Evolutionary conservation across 2,329 filamentous ascomycete genomes (phyloP).

Genomic region (Fusarium multiceps): DNA sequence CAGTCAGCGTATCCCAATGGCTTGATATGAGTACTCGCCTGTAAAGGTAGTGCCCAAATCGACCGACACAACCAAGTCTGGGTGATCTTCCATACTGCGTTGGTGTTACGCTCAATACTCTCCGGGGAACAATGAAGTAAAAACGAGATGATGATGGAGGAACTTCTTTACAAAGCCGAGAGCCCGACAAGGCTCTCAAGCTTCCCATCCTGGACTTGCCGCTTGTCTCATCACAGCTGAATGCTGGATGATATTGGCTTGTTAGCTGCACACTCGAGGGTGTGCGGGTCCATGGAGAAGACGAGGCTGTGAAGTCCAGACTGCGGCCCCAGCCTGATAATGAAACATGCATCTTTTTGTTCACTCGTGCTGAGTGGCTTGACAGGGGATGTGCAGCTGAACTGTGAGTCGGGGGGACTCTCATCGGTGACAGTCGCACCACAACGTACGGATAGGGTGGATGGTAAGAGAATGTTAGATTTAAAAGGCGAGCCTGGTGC

Average conservation of each 20-base stretch:
- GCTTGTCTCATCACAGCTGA: not conserved
- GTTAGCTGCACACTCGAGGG: slow-evolving; percentile 1
- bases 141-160: not conserved
- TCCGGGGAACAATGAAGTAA: not conserved
- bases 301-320: not conserved
- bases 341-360: slow-evolving; percentile 3
- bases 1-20: not conserved
- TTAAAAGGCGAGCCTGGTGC: not conserved
- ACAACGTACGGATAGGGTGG: not conserved
- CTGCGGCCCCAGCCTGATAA: not conserved
- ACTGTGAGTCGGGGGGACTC: not conserved
- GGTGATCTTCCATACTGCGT: slow-evolving; percentile 38
- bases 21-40: slow-evolving; percentile 43
- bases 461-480: not conserved
- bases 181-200: not conserved
- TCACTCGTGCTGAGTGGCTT: slow-evolving; percentile 19
- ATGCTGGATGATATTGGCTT: not conserved
- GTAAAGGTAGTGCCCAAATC: slow-evolving; percentile 61
- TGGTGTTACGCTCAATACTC: not conserved
- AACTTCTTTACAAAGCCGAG: not conserved
- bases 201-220: not conserved
- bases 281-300: not conserved
- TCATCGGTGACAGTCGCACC: not conserved
- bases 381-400: slow-evolving; percentile 5
- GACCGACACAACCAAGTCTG: slow-evolving; percentile 56